Conservation (phyloP, 2,329 filamentous ascomycete species). For the Neocatenulostroma microsporum region DNA sequence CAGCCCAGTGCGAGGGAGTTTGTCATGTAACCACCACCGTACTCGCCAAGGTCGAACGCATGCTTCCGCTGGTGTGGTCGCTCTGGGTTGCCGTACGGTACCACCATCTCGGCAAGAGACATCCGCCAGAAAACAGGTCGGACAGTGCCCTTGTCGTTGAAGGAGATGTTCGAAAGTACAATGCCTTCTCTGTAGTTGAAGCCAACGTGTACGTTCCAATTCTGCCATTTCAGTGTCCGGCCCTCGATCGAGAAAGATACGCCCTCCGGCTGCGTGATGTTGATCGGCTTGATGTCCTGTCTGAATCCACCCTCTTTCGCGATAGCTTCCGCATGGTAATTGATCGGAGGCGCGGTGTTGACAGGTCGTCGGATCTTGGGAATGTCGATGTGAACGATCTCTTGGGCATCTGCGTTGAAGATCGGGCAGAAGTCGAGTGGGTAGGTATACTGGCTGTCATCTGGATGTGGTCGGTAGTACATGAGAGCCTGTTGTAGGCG, state of each 20-base stretch:
- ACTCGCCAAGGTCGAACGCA: conserved; percentile 73
- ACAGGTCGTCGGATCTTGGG: conserved; percentile 69
- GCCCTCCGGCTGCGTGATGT: conserved; percentile 81
- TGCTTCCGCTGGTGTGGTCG: conserved; percentile 71
- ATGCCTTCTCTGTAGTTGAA: conserved; percentile 95
- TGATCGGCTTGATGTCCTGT: conserved; percentile 72
- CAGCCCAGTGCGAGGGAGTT: conserved; percentile 69
- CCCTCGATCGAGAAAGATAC: conserved; percentile 76
- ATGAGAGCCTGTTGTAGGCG: conserved; percentile 87
- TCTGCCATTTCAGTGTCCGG: conserved; percentile 75
- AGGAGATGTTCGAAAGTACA: conserved; percentile 82
- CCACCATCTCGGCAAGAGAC: conserved; percentile 88
- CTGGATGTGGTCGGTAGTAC: conserved; percentile 82
- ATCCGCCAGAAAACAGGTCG: conserved; percentile 81
- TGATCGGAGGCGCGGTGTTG: conserved; percentile 62
- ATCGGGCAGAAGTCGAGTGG: conserved; percentile 93
- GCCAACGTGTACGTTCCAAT: conserved; percentile 86
- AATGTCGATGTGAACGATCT: conserved; percentile 77
- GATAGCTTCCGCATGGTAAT: conserved; percentile 70
- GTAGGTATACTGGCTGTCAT: conserved; percentile 85
- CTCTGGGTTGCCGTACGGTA: conserved; percentile 77
- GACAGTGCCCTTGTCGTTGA: conserved; percentile 69
- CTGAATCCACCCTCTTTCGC: conserved; percentile 68
- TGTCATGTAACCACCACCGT: conserved; percentile 76
- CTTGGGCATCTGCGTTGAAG: conserved; percentile 69